Evolutionary conservation across 331 rosid species (phyloP).

Genomic region (Quercus lobata): DNA sequence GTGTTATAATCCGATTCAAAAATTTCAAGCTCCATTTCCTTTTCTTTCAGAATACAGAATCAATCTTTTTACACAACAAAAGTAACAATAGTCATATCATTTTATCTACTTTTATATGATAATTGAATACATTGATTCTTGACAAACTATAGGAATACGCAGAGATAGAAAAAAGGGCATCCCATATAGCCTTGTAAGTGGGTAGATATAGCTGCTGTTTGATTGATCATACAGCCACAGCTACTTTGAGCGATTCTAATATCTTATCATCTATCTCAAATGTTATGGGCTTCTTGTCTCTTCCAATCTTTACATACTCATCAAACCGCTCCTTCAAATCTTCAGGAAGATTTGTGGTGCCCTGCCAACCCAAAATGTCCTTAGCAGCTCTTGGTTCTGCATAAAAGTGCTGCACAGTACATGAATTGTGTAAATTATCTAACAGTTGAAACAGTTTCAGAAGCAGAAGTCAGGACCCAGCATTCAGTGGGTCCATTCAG

Average conservation of each 20-base stretch:
- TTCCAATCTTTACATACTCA: slow-evolving; percentile 86
- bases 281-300: slow-evolving; percentile 76
- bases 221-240: slow-evolving; percentile 54
- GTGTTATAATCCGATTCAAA: neutral
- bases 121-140: neutral
- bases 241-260: slow-evolving; percentile 67
- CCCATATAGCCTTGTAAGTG: neutral
- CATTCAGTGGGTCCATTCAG: neutral
- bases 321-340: slow-evolving; percentile 80
- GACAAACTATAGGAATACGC: neutral
- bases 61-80: neutral
- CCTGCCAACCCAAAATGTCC: slow-evolving; percentile 71
- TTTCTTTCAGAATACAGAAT: neutral
- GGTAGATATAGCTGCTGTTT: neutral
- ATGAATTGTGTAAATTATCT: neutral
- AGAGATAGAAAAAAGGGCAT: neutral
- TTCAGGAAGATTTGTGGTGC: slow-evolving; percentile 64
- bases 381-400: slow-evolving; percentile 96
- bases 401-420: slow-evolving; percentile 76
- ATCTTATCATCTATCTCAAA: slow-evolving; percentile 92
- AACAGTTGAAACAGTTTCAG: neutral
- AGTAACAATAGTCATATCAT: neutral
- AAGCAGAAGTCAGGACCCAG: neutral
- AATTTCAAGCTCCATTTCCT: neutral
- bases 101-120: neutral